Conservation (phyloP, 2,329 filamentous ascomycete species). For the Colletotrichum lini region DNA sequence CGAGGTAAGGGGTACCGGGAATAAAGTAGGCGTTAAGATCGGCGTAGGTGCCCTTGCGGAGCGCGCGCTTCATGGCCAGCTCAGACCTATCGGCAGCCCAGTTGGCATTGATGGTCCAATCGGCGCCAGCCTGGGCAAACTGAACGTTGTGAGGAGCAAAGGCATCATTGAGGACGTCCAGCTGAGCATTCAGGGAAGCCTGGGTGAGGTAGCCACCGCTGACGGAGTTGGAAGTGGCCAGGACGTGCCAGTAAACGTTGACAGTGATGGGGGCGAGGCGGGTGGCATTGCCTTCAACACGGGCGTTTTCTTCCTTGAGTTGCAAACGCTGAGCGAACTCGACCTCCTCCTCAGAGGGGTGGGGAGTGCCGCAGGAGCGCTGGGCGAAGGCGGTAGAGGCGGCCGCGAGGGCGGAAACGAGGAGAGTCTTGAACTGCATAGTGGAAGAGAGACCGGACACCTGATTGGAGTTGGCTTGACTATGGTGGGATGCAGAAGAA, state of each 20-base stretch:
- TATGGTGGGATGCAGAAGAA: slow-evolving; percentile 15
- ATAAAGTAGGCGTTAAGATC: slow-evolving; percentile 65
- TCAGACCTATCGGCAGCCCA: slow-evolving; percentile 61
- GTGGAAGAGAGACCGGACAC: slow-evolving; percentile 22
- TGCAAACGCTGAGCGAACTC: slow-evolving; percentile 34
- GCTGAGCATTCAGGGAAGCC: slow-evolving; percentile 54
- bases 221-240: slow-evolving; percentile 49
- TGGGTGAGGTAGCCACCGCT: slow-evolving; percentile 53
- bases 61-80: slow-evolving; percentile 59
- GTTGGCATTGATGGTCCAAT: slow-evolving; percentile 62
- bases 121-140: slow-evolving; percentile 60
- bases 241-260: slow-evolving; percentile 58
- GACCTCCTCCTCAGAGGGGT: slow-evolving; percentile 30
- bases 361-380: slow-evolving; percentile 39
- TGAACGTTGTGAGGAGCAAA: slow-evolving; percentile 60
- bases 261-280: slow-evolving; percentile 50
- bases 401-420: slow-evolving; percentile 37
- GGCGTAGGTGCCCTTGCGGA: slow-evolving; percentile 59
- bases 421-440: slow-evolving; percentile 39
- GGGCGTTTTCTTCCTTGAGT: slow-evolving; percentile 35
- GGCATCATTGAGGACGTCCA: slow-evolving; percentile 60
- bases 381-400: slow-evolving; percentile 37
- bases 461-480: slow-evolving; percentile 26
- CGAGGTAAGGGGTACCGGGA: slow-evolving; percentile 55
- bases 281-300: slow-evolving; percentile 42